phyloP scores from a whole-genome alignment of 768 basidiomycete genomes.

The Mycena floridula region DNA sequence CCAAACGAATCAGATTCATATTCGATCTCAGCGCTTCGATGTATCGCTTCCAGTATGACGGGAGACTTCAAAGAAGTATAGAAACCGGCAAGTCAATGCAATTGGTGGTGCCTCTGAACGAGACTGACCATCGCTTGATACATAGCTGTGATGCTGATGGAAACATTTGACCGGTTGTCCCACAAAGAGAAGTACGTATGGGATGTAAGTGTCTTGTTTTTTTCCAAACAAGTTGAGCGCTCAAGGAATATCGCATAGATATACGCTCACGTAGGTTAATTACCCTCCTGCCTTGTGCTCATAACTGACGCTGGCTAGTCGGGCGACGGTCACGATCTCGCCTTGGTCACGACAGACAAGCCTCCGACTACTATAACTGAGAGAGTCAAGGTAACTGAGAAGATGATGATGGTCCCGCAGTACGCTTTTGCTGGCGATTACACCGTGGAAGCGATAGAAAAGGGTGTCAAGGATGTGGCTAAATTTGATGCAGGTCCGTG shows the following conservation, averaged over 20 bases:
- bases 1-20: conserved; percentile 62
- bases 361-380: conserved; percentile 49
- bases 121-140: neutral
- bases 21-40: conserved; percentile 70
- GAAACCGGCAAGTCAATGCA: conserved; percentile 63
- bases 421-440: conserved; percentile 67
- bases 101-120: neutral
- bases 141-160: conserved; percentile 69
- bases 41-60: conserved; percentile 74
- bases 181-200: conserved; percentile 70
- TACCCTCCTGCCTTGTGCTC: neutral
- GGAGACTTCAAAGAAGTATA: conserved; percentile 53
- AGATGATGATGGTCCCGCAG: conserved; percentile 63
- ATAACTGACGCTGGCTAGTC: conserved; percentile 31
- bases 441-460: conserved; percentile 66
- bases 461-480: conserved; percentile 53
- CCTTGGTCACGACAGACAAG: conserved; percentile 42
- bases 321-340: conserved; percentile 55
- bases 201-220: conserved; percentile 61
- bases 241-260: conserved; percentile 32
- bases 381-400: conserved; percentile 62
- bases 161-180: conserved; percentile 57
- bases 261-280: conserved; percentile 58
- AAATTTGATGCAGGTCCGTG: conserved; percentile 54
- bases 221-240: too few species aligned